Evolutionary conservation across 371 early-diverging fungal genomes (phyloP), one percentile per base, ranked within the genome.

Genomic region (Fennellomyces sp.): DNA sequence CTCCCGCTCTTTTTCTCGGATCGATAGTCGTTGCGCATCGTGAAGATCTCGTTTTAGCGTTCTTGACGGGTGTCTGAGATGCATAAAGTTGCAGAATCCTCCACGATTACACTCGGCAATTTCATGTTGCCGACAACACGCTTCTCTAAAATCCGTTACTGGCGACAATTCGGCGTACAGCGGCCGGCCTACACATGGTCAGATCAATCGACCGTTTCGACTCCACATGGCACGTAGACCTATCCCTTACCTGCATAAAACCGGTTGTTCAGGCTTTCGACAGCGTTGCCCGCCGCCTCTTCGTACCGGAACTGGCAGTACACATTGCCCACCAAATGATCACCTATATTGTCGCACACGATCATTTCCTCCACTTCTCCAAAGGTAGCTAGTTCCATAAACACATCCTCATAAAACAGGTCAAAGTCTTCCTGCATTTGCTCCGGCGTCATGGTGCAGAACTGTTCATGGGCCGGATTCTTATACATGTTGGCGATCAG

Each of bases 51-150:
- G 80, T 61, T 84, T 81, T 50, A 98, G 69, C 39, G 78, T 65
- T 49, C 91, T 82, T 19, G 91, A 81, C 5, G 94, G 94, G 51
- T 85, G 85, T 61, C 93, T 91, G 39, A 97, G 77, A 80, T 99
- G 99, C 98, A 99, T 97, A 77, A 98, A 99, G 78, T 97, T 98
- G 79, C 99, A 99, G 66, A 94, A 90, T 3, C 97, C 98, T 26
- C 97, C 97, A 31, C 97, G 93, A 62, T 90, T 94, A 78, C 99
- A 98, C 70, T 94, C 95, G 52, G 88, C 82, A 60, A 86, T 92
- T 65, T 98, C 98, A 73, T 98, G 91, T 70, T 98, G 97, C 31
- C 97, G 88, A 73, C 99, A 99, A 72, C 97, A 94, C 5, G 97
- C 98, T 83, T 98, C 98, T 53, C 93, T 86, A 69, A 98, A 97